Evolutionary conservation across 1,284 basidiomycete genomes (phyloP), one percentile per base, ranked within the genome.

Genomic region (Microstroma glucosiphilum): DNA sequence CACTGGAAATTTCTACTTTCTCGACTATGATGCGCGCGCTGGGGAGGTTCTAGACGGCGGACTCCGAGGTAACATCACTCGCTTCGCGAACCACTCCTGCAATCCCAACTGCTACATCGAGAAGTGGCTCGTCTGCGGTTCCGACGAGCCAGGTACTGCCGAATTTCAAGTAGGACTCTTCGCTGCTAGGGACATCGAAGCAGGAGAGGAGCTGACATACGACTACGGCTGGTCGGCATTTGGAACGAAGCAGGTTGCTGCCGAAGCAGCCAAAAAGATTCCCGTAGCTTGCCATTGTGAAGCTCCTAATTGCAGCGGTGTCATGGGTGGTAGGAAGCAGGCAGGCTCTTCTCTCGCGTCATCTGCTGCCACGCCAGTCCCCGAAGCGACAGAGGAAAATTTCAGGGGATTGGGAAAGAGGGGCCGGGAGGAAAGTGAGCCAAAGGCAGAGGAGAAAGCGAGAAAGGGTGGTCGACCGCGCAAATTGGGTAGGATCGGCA

Each of bases 41-140:
- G 73, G 72, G n/a, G 73, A 77, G 62, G 60, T 74, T 42, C 62
- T 77, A 17, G 75, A 77, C 55, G 70, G 68, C 15, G 75, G 73
- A 2, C 65, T 73, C 55, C 69, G 70, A 26, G 75, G 75, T 30
- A 77, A 73, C 66, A 66, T 72, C 48, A 71, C 71, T 6, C 70
- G 75, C 12, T 77, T 73, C 56, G 75, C 74, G 57, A 77, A 77
- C 48, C 75, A 77, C 60, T 70, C 68, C 48, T 77, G 73, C 64
- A 68, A 73, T 15, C 75, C 75, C 1, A 77, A 77, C 30, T 74
- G 73, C 58, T 65, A 69, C 53, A 67, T 77, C 59, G 69, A 76
- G 53, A 75, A 74, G 58, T 77, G 73, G 67, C 68, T 72, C 61
- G 62, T 77, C 56, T 70, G 69, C 60, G 75, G 75, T 41, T 67